A percentile compares a stretch with the other conserved stretches of the same genome.
phyloP scores from a whole-genome alignment of 2,329 filamentous ascomycete genomes.

The Aspergillus ochraceus region DNA sequence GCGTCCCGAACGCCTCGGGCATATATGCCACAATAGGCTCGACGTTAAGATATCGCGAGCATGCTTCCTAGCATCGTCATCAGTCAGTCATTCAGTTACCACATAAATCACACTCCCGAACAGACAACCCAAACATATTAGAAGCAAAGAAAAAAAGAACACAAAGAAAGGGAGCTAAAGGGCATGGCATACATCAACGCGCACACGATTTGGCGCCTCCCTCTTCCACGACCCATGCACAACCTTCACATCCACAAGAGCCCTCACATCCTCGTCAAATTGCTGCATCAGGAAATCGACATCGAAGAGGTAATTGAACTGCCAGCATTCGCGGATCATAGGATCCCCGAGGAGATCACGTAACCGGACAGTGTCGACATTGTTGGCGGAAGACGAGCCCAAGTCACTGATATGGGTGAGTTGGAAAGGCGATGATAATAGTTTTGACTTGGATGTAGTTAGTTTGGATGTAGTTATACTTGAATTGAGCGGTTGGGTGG shows the following conservation, averaged over 20 bases:
- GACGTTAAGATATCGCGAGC: conserved; percentile 64
- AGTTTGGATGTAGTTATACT: not conserved
- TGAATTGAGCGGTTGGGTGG: not conserved
- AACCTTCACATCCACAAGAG: conserved; percentile 56
- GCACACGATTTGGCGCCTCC: conserved; percentile 61
- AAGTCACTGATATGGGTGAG: conserved; percentile 70
- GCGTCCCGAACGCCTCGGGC: conserved; percentile 82
- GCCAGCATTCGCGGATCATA: conserved; percentile 64
- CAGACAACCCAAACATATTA: not conserved
- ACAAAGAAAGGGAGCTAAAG: not conserved
- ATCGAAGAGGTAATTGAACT: conserved; percentile 58
- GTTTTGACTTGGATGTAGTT: not conserved
- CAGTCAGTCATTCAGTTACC: not conserved
- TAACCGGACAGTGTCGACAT: conserved; percentile 66
- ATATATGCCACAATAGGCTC: conserved; percentile 72
- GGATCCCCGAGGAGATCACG: conserved; percentile 71
- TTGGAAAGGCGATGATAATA: conserved; percentile 65
- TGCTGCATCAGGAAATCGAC: conserved; percentile 61
- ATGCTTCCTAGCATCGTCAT: conserved; percentile 54
- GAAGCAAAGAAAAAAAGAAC: no score
- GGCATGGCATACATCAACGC: conserved; percentile 53
- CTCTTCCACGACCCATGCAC: conserved; percentile 67
- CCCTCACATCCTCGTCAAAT: conserved; percentile 58
- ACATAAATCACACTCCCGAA: no score
- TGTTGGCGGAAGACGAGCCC: conserved; percentile 52